phyloP scores from a whole-genome alignment of 208 protist species.

The Acanthamoeba divionensis region DNA sequence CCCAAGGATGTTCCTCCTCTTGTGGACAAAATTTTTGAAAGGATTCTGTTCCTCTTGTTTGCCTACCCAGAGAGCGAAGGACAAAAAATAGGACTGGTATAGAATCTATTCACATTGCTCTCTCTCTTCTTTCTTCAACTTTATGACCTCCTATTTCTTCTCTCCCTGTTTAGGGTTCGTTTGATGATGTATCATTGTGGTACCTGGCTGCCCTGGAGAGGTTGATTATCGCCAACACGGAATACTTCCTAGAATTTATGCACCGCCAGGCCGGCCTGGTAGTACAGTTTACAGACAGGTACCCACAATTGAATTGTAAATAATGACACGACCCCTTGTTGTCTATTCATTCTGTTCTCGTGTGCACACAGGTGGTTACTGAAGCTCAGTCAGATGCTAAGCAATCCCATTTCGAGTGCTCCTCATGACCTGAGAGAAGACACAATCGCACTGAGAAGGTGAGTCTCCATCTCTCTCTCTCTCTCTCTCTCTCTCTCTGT shows the following conservation, averaged over 20 bases:
- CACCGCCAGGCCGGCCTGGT: neutral
- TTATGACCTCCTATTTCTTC: neutral
- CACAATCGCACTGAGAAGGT: neutral
- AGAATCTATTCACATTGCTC: neutral
- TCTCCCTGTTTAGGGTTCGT: neutral
- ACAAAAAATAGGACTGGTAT: neutral
- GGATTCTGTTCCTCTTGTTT: slow-evolving; percentile 14
- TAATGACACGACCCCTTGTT: neutral
- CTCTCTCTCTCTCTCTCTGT: neutral
- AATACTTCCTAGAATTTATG: neutral
- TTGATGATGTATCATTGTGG: neutral
- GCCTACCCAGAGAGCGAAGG: neutral
- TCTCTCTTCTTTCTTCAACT: neutral
- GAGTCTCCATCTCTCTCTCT: neutral
- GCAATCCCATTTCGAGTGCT: neutral
- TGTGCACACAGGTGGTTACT: neutral
- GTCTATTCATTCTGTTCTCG: neutral
- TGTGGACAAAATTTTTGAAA: neutral
- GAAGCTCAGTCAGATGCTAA: neutral
- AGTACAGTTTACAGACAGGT: neutral
- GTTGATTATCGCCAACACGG: neutral
- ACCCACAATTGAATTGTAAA: neutral
- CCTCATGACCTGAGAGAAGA: neutral
- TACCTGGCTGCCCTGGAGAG: neutral
- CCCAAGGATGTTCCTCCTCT: slow-evolving; percentile 29